Base-by-base conservation (phyloP, 257 asterid genomes). In the Capsicum pubescens region DNA sequence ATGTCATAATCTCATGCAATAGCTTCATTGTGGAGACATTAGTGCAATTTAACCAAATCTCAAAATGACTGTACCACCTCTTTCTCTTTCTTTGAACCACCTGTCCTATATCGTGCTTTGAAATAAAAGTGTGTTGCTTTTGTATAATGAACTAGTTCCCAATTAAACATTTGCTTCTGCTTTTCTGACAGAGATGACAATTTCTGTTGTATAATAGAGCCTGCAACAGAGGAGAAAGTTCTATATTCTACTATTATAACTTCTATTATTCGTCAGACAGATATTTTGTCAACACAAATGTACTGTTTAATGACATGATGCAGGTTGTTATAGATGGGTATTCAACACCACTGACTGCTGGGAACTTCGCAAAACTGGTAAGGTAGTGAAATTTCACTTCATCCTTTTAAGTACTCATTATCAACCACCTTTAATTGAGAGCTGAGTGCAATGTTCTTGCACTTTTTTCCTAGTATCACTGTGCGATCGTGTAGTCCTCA, bases 281-380 rank as follows among this genome's bases (percentile, higher is more conserved):
- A 81, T 36, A 46, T 32, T 58, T 59, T 16, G 67, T 50, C 81
- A 50, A 50, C 46, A 50, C 61, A 74, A 50, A 74, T 7, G 46
- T 64, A 68, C 82, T 52, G 21, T 26, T 32, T 82, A 66, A 82
- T 82, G 60, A 54, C 86, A 61, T 83, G 32, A 67, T 71, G 82
- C 89, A 96, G 99, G 95, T 93, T 85, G 97, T 93, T 84, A 8
- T 96, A 78, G 99, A 96, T 87, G 99, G 99, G 81, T 96, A 89
- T 85, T 96, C 98, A 16, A 97, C 99, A 12, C 99, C 98, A 68
- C 91, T 96, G 84, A 96, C 99, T 0, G 98, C 99, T 17, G 98
- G 99, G 88, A 96, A 96, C 91, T 94, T 96, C 32, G 98, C 97
- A 79, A 94, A 96, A 91, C 97, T 94, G 99, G 99, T 96, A 96